Conservation (phyloP, 148 eudicot species). For the Arbutus unedo region DNA sequence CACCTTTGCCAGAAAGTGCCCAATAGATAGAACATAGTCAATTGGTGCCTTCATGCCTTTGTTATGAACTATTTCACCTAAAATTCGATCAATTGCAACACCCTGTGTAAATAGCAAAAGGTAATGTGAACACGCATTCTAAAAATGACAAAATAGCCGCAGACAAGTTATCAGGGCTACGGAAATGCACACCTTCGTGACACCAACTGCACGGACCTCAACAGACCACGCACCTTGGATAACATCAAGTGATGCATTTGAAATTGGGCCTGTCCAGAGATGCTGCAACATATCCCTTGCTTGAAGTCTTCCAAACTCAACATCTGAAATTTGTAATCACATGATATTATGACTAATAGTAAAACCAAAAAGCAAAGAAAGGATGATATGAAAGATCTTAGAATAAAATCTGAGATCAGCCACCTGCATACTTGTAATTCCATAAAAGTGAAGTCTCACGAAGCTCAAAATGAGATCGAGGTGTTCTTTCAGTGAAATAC, state of each 20-base stretch:
- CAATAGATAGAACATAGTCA: conserved; percentile 68
- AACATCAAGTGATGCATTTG: conserved; percentile 93
- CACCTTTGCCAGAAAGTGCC: conserved; percentile 84
- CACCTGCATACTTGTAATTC: conserved; percentile 98
- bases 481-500: conserved; percentile 93
- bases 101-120: conserved; percentile 39
- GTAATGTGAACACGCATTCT: neutral
- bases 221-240: conserved; percentile 93
- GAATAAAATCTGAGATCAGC: neutral
- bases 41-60: conserved; percentile 59
- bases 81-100: conserved; percentile 64
- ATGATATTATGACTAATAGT: too few relatives aligned
- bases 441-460: conserved; percentile 95
- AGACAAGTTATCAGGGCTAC: neutral
- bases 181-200: conserved; percentile 60
- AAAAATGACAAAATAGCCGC: neutral
- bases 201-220: conserved; percentile 95
- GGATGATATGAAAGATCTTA: neutral
- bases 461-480: conserved; percentile 82
- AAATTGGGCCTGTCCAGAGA: conserved; percentile 98
- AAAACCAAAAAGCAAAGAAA: too few relatives aligned
- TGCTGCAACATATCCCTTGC: conserved; percentile 98
- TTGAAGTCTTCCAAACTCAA: conserved; percentile 90
- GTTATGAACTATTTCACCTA: conserved; percentile 64
- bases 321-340: conserved; percentile 86